Base-by-base conservation (phyloP, 352 stramenopile species). In the Peronosclerospora sorghi region DNA sequence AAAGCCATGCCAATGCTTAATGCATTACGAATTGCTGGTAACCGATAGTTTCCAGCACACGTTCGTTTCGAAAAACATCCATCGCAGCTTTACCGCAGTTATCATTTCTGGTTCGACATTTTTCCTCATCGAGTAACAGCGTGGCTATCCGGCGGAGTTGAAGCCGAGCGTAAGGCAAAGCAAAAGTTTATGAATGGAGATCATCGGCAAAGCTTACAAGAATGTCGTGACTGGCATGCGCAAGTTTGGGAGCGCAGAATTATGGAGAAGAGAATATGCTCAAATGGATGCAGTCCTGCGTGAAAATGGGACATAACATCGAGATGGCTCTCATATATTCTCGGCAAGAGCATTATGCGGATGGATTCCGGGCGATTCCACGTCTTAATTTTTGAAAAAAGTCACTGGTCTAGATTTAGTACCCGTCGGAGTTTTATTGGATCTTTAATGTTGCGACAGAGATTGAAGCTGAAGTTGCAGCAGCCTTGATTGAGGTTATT, bases 101-200 rank as follows among this genome's bases (percentile, higher is more conserved):
- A 24, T 71, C 72, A 19, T 96, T 96, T 49, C 68, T 98, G n/a
- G 95, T 98, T 51, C 74, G 92, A 14, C 94, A n/a, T 81, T 98
- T 29, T 97, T 97, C 49, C 86, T 93, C 0, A 65, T 87, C 13
- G 95, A 98, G 46, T 94, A 8, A 64, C 64, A 12, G 94, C 88
- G 10, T 98, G 88, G 89, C 45, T 67, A n/a, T 26, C 51, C 13
- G 94, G 90, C 18, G 95, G 94, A 5, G 51, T 60, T 12, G 89
- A 97, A 28, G 89, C 86, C 5, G 94, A 98, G 62, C 58, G 69
- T 5, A 54, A 73, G 17, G 83, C 83, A 8, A 84, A 85, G 24
- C 50, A 62, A 2, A 51, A 40, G 13, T 92, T 91, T 45, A 86
- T 96, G 23, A 54, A 80, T 23, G 61, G 69, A 4, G 84, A n/a